Evolutionary conservation across 176 grass and related monocot species (phyloP).

Genomic region (Lolium rigidum): DNA sequence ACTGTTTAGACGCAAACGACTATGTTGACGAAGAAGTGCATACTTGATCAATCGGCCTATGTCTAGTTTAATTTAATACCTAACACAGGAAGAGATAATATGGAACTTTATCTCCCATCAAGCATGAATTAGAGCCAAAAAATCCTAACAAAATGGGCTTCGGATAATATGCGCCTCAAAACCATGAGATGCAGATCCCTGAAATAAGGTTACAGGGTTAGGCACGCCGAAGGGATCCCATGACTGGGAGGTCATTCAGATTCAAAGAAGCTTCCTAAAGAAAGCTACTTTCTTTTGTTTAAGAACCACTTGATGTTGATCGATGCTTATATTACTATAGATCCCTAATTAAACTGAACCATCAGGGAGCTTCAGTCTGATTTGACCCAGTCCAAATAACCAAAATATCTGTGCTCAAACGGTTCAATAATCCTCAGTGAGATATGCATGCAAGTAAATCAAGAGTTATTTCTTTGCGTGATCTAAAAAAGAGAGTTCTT

Average conservation of each 20-base stretch:
- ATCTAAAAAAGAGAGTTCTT: background rate
- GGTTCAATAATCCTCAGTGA: background rate
- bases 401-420: slow-evolving; percentile 33
- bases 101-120: slow-evolving; percentile 12
- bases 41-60: background rate
- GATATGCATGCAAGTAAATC: slow-evolving; percentile 8
- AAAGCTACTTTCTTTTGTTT: slow-evolving; percentile 48
- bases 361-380: slow-evolving; percentile 2
- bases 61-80: slow-evolving; percentile 13
- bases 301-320: slow-evolving; percentile 43
- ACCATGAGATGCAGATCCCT: background rate
- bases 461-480: background rate
- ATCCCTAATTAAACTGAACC: background rate
- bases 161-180: slow-evolving; percentile 32
- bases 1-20: slow-evolving; percentile 35
- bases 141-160: slow-evolving; percentile 35
- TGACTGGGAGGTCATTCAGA: slow-evolving; percentile 26
- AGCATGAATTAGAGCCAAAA: slow-evolving; percentile 33
- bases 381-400: slow-evolving; percentile 40
- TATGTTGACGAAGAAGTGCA: slow-evolving; percentile 16
- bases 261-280: slow-evolving; percentile 52
- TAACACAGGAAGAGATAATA: slow-evolving; percentile 38
- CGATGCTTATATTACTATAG: slow-evolving; percentile 36
- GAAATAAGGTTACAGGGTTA: background rate
- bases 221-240: slow-evolving; percentile 31